Base-by-base conservation (phyloP, 306 rosid genomes). In the Elaeagnus macrophylla region DNA sequence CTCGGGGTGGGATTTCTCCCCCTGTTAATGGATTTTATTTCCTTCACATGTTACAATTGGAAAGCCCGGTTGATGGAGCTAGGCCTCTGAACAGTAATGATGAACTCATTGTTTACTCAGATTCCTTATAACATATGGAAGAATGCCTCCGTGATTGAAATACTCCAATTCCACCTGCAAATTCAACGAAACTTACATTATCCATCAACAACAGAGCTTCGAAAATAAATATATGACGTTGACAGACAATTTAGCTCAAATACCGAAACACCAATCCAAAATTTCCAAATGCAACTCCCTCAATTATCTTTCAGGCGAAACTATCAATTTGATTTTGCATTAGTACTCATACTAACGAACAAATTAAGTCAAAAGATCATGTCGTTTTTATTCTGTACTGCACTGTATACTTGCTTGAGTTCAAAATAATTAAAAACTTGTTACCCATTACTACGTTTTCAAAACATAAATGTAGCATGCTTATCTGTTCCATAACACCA, bases 81-180 rank as follows among this genome's bases (percentile, higher is more conserved):
- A 15, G 41, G 17, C 37, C 47, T 17, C 2, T 25, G 56, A 47
- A 65, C 68, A 41, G 15, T 6, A 5, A 56, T 17, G 5, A 12
- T 64, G 52, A 53, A 58, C 44, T 77, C 74, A 89, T 74, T 84
- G 80, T 80, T 74, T 71, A 38, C 44, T 64, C 64, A 86, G 83
- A 68, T 84, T 91, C 60, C 93, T 69, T 6, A 86, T 67, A 20
- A 76, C 96, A 44, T 91, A 91, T 12, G 84, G 96, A 67, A 91
- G 96, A 10, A 91, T 86, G 32, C 97, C 97, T 58, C 96, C 96
- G 37, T 86, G 79, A 59, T 82, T 64, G 73, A 91, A 86, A 67
- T 91, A 91, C 5, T 76, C 83, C 67, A 91, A 79, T 65, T 91
- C 97, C 50, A 91, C 97, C 97, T 91, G 75, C 60, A 68, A 71